These are phyloP conservation scores for Hortiboletus campestris DNA, from an alignment of 768 basidiomycete species.

Conservation along the genomic window DNA sequence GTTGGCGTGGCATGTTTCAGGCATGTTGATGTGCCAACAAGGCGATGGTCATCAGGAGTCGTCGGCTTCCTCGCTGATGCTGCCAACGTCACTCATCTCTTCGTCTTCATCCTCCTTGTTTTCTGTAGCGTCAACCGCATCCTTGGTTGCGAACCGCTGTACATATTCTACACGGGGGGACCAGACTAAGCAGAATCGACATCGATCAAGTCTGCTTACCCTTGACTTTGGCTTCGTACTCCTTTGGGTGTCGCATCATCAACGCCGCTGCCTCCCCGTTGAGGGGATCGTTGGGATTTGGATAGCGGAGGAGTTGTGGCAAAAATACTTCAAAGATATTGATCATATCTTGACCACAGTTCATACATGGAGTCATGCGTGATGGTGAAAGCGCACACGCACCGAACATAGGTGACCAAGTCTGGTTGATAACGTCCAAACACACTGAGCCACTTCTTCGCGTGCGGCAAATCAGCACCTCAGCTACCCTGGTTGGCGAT, in stretches of 20 bases:
- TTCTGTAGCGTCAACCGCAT: slow-evolving; percentile 75
- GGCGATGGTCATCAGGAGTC: slow-evolving; percentile 34
- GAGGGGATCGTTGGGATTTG: slow-evolving; percentile 96
- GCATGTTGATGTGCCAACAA: background rate
- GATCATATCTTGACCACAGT: slow-evolving; percentile 77
- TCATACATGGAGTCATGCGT: slow-evolving; percentile 1
- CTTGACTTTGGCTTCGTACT: slow-evolving; percentile 93
- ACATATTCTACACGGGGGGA: slow-evolving; percentile 73
- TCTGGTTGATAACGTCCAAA: slow-evolving; percentile 98
- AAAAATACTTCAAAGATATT: slow-evolving; percentile 99
- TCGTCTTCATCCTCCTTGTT: slow-evolving; percentile 72
- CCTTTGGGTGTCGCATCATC: slow-evolving; percentile 95
- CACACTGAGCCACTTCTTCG: slow-evolving; percentile 94
- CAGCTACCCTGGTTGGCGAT: slow-evolving; percentile 2
- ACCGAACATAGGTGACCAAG: slow-evolving; percentile 99
- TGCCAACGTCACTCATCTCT: slow-evolving; percentile 86
- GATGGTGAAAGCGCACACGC: slow-evolving; percentile 31
- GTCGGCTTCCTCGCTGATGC: slow-evolving; percentile 64
- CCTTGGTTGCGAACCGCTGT: slow-evolving; percentile 90
- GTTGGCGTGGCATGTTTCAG: slow-evolving; percentile 14
- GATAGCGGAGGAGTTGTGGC: slow-evolving; percentile 94
- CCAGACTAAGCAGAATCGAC: background rate
- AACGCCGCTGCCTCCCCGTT: slow-evolving; percentile 98
- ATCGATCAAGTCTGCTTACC: slow-evolving; percentile 43
- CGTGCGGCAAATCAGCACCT: slow-evolving; percentile 6